Percentiles rank a stretch among this genome's conserved stretches.
Conservation (phyloP, 148 eudicot genomes). For the Dysphania ambrosioides region DNA sequence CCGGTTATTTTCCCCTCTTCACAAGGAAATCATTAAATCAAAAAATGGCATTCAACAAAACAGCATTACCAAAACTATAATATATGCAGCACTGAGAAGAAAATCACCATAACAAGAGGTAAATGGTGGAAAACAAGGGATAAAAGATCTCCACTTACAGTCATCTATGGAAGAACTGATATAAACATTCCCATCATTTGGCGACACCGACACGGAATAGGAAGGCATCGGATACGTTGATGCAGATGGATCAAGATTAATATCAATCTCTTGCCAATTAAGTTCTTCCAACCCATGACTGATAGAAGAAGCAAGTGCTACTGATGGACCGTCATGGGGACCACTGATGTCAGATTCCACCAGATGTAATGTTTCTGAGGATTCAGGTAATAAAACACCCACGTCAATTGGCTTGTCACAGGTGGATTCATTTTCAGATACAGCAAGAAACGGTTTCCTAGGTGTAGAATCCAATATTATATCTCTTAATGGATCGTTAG, state of each 20-base stretch:
- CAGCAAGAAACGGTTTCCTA: constrained; percentile 30
- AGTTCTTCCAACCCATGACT: constrained; percentile 65
- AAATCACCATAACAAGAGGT: not conserved
- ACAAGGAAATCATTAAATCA: too few species aligned
- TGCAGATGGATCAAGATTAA: constrained; percentile 22
- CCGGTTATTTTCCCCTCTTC: not conserved
- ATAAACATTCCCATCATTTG: constrained; percentile 25
- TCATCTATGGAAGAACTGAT: constrained; percentile 29
- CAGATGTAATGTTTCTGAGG: constrained; percentile 32
- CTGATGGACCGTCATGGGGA: constrained; percentile 19
- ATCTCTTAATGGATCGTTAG: constrained; percentile 27
- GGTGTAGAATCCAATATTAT: constrained; percentile 26
- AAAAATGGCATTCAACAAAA: not conserved
- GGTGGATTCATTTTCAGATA: constrained; percentile 29
- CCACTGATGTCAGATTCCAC: constrained; percentile 26
- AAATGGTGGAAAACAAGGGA: not conserved
- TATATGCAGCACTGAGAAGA: not conserved
- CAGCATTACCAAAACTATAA: not conserved
- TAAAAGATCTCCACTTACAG: constrained; percentile 39
- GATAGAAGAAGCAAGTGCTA: constrained; percentile 29
- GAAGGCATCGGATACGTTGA: constrained; percentile 27
- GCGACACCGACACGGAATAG: constrained; percentile 30
- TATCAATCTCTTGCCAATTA: constrained; percentile 45
- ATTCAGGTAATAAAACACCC: constrained; percentile 29
- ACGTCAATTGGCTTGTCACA: constrained; percentile 33